Evolutionary conservation across 148 eudicot species (phyloP).

Genomic region (Rhododendron kiyosumense): DNA sequence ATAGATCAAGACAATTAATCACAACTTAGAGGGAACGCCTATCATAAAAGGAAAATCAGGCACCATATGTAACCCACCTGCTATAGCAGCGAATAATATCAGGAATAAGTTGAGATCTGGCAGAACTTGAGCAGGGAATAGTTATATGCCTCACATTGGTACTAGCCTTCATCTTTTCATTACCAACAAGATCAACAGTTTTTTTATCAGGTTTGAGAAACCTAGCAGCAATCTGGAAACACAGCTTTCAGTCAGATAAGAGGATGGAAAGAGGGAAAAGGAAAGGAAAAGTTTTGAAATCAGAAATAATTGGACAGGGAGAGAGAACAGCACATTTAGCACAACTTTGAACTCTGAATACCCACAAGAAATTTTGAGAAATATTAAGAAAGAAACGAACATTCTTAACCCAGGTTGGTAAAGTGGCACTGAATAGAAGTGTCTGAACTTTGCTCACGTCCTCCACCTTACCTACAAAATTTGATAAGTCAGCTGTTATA

Average conservation of each 20-base stretch:
- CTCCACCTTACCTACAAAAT: conserved; percentile 68
- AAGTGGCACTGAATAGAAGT: conserved; percentile 93
- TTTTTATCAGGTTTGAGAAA: conserved; percentile 71
- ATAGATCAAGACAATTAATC: not conserved
- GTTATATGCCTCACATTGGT: conserved; percentile 81
- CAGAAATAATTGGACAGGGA: not conserved
- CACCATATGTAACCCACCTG: conserved; percentile 44
- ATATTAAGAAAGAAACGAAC: conserved; percentile 27
- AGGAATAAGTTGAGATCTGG: conserved; percentile 82
- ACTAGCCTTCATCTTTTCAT: conserved; percentile 97
- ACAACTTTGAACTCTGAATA: not conserved
- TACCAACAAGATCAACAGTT: conserved; percentile 91
- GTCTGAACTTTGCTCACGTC: conserved; percentile 90
- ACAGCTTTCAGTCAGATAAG: not conserved
- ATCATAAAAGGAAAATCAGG: not conserved
- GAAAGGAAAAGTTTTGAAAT: not conserved
- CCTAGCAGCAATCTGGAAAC: conserved; percentile 48
- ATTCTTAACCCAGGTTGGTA: conserved; percentile 81
- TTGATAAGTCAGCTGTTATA: not conserved
- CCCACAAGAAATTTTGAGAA: not conserved
- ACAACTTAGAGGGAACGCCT: not conserved
- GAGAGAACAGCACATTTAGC: not conserved
- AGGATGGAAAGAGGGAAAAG: not conserved
- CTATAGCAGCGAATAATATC: conserved; percentile 86
- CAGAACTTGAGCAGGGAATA: conserved; percentile 74